Base-by-base conservation (phyloP, 1,284 basidiomycete genomes). In the Golubevia pallescens region DNA sequence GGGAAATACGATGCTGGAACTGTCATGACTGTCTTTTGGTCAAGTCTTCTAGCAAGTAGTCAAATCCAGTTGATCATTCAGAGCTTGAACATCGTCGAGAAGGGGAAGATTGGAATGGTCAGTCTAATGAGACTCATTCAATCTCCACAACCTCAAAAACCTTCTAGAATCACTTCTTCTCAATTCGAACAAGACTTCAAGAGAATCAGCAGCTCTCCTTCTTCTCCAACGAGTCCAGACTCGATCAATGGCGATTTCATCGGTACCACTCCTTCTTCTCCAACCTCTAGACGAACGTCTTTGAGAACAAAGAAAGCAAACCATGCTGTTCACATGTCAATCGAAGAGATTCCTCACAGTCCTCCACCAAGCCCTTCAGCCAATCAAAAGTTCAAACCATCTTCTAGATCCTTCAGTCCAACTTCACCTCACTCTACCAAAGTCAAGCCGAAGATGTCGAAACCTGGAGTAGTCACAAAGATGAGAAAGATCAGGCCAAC, bases 21-120 rank as follows among this genome's bases (percentile, higher is more conserved):
- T 59, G 93, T 98, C 71, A 95, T 95, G 91, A 92, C 93, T 32
- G 94, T 96, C 57, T 99, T 99, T 86, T 98, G 95, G 94, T 93
- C 95, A 0, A 94, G 93, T 82, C 88, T 98, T 57, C 92, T 97
- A 65, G 94, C 93, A 0, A 92, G 92, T 2, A 91, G 89, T 78
- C 93, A 93, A 82, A 86, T 97, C 3, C 94, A 97, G 84, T 90
- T 92, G 89, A 90, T 91, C 78, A 90, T 97, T 3, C 93, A 93
- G 0, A 90, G 92, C 63, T 87, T 95, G 68, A 91, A 93, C 63
- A 87, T 88, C 16, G 87, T 97, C 66, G 90, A 92, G 63, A 94
- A 93, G 86, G 96, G 94, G 73, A 96, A 96, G 85, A 90, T 90
- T 62, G 91, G 93, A 2, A 92, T 94, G 88, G 91, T 90, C 1